Percentiles rank a stretch among this genome's conserved stretches.
Evolutionary conservation across 225 moss, liverwort and hornwort species (phyloP).

Genomic region (Polytrichum commune): DNA sequence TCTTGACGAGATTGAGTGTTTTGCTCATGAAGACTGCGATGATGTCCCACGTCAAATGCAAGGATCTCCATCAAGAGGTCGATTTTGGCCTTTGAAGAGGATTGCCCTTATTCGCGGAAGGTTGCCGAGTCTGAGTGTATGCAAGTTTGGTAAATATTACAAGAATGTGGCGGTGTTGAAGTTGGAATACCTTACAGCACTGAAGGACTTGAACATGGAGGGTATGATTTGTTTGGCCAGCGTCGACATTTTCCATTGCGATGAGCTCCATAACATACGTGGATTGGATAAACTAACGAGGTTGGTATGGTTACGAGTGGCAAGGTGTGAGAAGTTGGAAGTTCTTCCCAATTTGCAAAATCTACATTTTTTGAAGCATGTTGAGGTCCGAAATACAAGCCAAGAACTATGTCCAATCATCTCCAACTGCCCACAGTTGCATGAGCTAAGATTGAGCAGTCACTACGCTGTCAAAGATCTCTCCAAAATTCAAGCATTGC

Average conservation of each 20-base stretch:
- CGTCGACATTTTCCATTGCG: background rate
- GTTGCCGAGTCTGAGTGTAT: background rate
- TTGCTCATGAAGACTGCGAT: background rate
- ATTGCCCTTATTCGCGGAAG: background rate
- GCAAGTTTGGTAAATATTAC: background rate
- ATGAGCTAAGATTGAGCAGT: background rate
- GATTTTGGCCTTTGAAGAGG: background rate
- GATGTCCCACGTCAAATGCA: background rate
- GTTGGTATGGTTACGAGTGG: slow-evolving; percentile 1
- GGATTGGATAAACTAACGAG: background rate
- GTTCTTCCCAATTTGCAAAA: background rate
- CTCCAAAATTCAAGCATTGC: background rate
- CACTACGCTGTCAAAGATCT: background rate
- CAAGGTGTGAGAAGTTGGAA: background rate
- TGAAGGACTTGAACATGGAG: background rate
- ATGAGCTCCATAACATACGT: background rate
- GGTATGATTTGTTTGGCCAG: slow-evolving; percentile 2
- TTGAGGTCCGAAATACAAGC: background rate
- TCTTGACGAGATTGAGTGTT: background rate
- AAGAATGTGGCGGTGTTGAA: background rate
- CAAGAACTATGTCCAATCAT: background rate
- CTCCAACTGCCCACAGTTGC: background rate
- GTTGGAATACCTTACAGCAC: background rate
- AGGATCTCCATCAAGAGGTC: background rate
- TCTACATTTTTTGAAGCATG: background rate